Evolutionary conservation across 1,284 basidiomycete genomes (phyloP).

Genomic region (Stygiomarasmius scandens): DNA sequence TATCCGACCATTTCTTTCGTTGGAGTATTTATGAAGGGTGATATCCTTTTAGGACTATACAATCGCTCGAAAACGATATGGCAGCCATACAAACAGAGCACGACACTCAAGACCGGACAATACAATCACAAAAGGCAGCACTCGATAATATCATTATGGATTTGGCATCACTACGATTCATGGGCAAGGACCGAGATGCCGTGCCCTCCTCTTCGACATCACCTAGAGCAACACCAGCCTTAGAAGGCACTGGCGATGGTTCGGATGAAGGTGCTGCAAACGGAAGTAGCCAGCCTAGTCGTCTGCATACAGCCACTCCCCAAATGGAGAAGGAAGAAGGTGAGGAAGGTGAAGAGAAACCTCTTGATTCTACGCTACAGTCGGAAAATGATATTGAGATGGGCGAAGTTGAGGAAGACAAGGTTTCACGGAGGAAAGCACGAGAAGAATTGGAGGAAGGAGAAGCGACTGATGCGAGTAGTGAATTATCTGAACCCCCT

Average conservation of each 20-base stretch:
- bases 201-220: slow-evolving; percentile 42
- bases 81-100: slow-evolving; percentile 71
- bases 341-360: slow-evolving; percentile 27
- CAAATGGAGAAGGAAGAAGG: slow-evolving; percentile 25
- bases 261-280: slow-evolving; percentile 19
- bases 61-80: slow-evolving; percentile 75
- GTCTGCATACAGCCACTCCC: background rate
- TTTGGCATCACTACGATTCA: slow-evolving; percentile 58
- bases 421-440: slow-evolving; percentile 49
- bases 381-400: slow-evolving; percentile 76
- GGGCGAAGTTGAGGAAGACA: slow-evolving; percentile 80
- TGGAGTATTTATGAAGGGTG: background rate
- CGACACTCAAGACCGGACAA: slow-evolving; percentile 65
- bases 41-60: slow-evolving; percentile 55
- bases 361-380: slow-evolving; percentile 24
- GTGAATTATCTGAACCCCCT: slow-evolving; percentile 73
- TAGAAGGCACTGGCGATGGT: slow-evolving; percentile 35
- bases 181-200: slow-evolving; percentile 66
- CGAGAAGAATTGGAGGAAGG: slow-evolving; percentile 82
- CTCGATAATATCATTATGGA: slow-evolving; percentile 67
- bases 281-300: background rate
- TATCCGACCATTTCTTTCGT: background rate
- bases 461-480: slow-evolving; percentile 78
- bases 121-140: slow-evolving; percentile 67
- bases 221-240: slow-evolving; percentile 48